phyloP scores from a whole-genome alignment of 2,329 filamentous ascomycete species.

The Trichoderma sp. region DNA sequence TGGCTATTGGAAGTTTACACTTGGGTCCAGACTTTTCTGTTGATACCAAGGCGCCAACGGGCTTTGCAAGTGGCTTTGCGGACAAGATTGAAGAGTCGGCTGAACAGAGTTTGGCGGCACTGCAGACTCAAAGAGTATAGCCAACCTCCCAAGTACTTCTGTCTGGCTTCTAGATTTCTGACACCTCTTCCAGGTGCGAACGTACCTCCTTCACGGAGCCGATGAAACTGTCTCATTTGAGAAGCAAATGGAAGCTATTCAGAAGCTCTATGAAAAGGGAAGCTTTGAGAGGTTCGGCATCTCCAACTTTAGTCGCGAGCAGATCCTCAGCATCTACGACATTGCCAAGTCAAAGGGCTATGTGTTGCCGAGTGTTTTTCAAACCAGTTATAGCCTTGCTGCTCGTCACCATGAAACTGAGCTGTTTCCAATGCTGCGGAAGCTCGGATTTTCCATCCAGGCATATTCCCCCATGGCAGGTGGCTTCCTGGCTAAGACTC shows the following conservation, averaged over 20 bases:
- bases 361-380: conserved; percentile 44
- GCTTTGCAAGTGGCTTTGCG: neutral
- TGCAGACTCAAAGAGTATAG: neutral
- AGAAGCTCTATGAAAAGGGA: conserved; percentile 58
- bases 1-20: neutral
- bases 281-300: conserved; percentile 43
- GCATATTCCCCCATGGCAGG: conserved; percentile 55
- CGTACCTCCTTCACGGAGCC: conserved; percentile 64
- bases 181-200: conserved; percentile 25
- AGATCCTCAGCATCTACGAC: conserved; percentile 38
- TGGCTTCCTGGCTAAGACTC: conserved; percentile 55
- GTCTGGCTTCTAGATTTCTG: neutral
- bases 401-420: conserved; percentile 38
- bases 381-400: conserved; percentile 43
- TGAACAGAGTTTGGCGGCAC: neutral
- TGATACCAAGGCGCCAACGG: conserved; percentile 17
- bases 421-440: conserved; percentile 44
- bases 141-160: too few relatives aligned
- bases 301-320: conserved; percentile 42
- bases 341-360: conserved; percentile 38
- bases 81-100: conserved; percentile 10
- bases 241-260: conserved; percentile 59
- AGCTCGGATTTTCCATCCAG: conserved; percentile 44
- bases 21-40: neutral
- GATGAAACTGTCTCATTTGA: conserved; percentile 50